Evolutionary conservation across 768 basidiomycete genomes (phyloP), one percentile per base, ranked within the genome.

Genomic region (Tylopilus cervinicoccineus): DNA sequence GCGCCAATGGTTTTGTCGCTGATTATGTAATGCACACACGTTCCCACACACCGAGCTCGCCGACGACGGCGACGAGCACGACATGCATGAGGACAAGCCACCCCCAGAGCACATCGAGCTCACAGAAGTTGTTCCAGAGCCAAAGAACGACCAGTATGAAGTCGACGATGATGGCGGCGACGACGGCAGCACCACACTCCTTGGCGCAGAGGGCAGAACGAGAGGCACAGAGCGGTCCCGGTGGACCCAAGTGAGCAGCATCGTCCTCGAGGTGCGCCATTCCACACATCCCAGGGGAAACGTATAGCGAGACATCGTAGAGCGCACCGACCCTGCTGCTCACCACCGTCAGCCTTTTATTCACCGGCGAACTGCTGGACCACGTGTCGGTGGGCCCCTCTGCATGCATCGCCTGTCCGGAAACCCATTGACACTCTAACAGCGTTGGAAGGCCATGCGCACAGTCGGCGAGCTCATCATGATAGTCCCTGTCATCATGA

Each of bases 381-480:
- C 81, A 83, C 53, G 82, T 98, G 45, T 87, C 93, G 46, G 91
- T 93, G 53, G 53, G 78, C 71, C n/a, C 11, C 5, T 32, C 38
- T 22, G 31, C n/a, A 23, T 45, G 45, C 55, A 41, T 45, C 29
- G 32, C 45, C 26, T 33, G 17, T 48, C 47, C 29, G 24, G 34
- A 48, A 27, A 37, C 33, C 50, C 54, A 22, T 49, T 40, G 23
- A 53, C 46, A 42, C 22, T 36, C n/a, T 8, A 39, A 31, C 17
- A 94, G 90, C 81, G 74, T 47, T 98, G 93, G 93, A 76, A 73
- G 53, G 93, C 94, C 27, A 93, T 99, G 80, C 75, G 76, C 40
- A 78, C 87, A 34, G 83, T 97, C 40, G 87, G 97, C 73, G 93
- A 98, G 64, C 83, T 98, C 47, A 93, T 98, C 57, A 92, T 98